Evolutionary conservation across 352 stramenopile species (phyloP), one percentile per base, ranked within the genome.

Genomic region (Phytopythium helicoides): DNA sequence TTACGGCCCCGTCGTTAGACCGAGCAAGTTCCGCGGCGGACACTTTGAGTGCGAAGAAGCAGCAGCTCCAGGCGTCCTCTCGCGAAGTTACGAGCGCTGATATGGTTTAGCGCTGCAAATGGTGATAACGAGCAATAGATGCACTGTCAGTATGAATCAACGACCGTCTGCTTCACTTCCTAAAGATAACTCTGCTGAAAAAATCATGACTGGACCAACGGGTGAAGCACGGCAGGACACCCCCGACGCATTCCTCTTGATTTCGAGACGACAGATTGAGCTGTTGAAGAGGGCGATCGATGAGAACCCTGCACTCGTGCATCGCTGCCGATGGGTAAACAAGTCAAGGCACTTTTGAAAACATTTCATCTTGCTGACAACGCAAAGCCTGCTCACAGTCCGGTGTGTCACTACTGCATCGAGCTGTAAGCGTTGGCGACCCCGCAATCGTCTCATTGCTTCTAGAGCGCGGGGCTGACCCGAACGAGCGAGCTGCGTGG

Each of bases 401-500:
- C 1, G 82, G 82, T 1, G 69, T 81, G 0, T 77, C 76, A 7
- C 64, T 75, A 9, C 42, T 92, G 15, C 82, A 92, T 64, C 80
- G 82, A 37, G 82, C 82, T 10, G 77, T 87, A 26, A 66, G 65
- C 18, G 64, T 54, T 5, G 63, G 69, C 2, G 56, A 89, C 28
- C 1, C 68, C 3, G 64, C 60, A 28, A 75, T 89, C 37, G 66
- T 71, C 2, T 16, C 66, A 42, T 47, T 89, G 42, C 62, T 92
- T 37, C 57, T 92, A 1, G 53, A 56, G 3, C 62, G 58, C 22
- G 80, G 76, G 0, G 80, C 72, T 9, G 42, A 83, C 21, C 64
- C 73, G 21, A 86, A 89, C 56, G 69, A 72, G 8, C 68, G 78
- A 48, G 63, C 76, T n/a, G 69, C 74, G 3, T 93, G 82, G 82